These are phyloP conservation scores for Magnaporthiopsis rhizophila DNA, from an alignment of 2,329 filamentous ascomycete species.

Conservation along the genomic window DNA sequence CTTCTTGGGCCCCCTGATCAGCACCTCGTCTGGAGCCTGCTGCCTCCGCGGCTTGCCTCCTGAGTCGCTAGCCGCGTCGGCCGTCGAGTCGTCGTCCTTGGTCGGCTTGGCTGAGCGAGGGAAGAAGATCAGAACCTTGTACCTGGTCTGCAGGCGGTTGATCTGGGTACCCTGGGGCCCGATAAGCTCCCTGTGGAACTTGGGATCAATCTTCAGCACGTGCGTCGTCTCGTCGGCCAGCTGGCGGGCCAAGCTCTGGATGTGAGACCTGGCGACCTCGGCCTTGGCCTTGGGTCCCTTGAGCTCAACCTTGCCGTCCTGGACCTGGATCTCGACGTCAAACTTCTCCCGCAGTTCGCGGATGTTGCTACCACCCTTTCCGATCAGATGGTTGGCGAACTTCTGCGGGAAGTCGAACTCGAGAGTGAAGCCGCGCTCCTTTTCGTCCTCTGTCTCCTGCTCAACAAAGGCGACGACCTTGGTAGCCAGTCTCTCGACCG, in stretches of 20 bases:
- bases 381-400: conserved; percentile 77
- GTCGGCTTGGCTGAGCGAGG: conserved; percentile 58
- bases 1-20: conserved; percentile 84
- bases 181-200: conserved; percentile 91
- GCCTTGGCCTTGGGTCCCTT: conserved; percentile 95
- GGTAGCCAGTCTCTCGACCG: conserved; percentile 61
- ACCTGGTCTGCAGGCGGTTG: conserved; percentile 83
- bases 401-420: conserved; percentile 93
- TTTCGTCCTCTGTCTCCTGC: conserved; percentile 85
- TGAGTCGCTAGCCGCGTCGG: conserved; percentile 61
- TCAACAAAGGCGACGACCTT: conserved; percentile 75
- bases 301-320: conserved; percentile 89
- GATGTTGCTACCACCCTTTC: conserved; percentile 60
- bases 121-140: conserved; percentile 94
- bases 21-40: conserved; percentile 81
- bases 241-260: conserved; percentile 68
- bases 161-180: conserved; percentile 82
- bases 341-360: conserved; percentile 58
- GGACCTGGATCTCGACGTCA: conserved; percentile 73
- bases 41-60: conserved; percentile 49
- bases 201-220: conserved; percentile 80
- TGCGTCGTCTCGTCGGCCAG: conserved; percentile 88
- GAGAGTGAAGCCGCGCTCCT: conserved; percentile 80
- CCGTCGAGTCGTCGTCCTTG: conserved; percentile 62
- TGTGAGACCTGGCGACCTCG: conserved; percentile 76